A percentile compares a stretch with the other conserved stretches of the same genome.
Evolutionary conservation across 2,329 filamentous ascomycete species (phyloP).

Genomic region (Daldinia eschscholtzii): DNA sequence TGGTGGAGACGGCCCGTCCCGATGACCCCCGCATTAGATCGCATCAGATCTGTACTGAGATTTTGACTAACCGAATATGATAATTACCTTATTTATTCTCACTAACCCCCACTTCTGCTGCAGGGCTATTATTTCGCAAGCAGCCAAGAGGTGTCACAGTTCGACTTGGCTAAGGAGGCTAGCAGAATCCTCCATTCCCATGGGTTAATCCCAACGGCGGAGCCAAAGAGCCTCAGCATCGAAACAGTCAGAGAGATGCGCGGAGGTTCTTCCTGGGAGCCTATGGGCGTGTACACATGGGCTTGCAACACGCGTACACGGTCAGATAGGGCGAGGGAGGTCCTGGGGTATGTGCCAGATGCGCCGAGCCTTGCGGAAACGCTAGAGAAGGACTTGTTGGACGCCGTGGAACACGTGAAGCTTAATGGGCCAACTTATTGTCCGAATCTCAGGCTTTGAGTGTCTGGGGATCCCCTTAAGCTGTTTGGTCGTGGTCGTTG

Average conservation of each 20-base stretch:
- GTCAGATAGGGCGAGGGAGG: neutral
- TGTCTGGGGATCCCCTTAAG: too few relatives aligned
- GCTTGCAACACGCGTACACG: neutral
- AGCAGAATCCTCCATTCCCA: too few relatives aligned
- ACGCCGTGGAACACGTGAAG: too few relatives aligned
- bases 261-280: neutral
- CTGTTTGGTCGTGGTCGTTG: too few relatives aligned
- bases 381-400: too few relatives aligned
- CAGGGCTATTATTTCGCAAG: neutral
- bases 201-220: too few relatives aligned
- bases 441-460: too few relatives aligned
- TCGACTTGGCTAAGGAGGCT: neutral
- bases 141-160: neutral
- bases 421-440: too few relatives aligned
- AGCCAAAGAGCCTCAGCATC: neutral
- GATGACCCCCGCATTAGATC: neutral
- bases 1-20: neutral
- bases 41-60: neutral
- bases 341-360: too few relatives aligned
- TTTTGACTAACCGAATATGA: neutral
- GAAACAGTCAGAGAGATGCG: neutral
- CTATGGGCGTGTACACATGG: neutral
- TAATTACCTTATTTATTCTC: neutral
- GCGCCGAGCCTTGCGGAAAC: too few relatives aligned
- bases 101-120: neutral